Evolutionary conservation across 306 rosid genomes (phyloP).

Genomic region (Abrus precatorius): DNA sequence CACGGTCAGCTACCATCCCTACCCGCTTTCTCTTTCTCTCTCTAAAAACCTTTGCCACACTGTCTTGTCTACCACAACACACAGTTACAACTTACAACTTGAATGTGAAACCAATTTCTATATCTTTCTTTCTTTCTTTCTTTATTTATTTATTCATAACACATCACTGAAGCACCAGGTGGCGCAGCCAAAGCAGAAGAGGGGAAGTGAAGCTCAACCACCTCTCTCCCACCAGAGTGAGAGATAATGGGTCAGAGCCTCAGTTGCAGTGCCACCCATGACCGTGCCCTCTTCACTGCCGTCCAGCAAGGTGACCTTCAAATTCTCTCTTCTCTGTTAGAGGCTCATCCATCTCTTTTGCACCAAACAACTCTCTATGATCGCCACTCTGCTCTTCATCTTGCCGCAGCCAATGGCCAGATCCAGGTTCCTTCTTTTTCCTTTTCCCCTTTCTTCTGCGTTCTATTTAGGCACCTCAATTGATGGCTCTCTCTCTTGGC

Average conservation of each 20-base stretch:
- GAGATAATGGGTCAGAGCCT: conserved; percentile 75
- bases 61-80: conserved; percentile 8
- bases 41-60: background rate
- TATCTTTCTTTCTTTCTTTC: background rate
- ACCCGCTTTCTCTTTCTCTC: background rate
- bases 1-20: conserved; percentile 64
- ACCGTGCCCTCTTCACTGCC: conserved; percentile 76
- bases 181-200: conserved; percentile 37
- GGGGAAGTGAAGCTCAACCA: conserved; percentile 35
- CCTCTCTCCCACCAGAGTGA: conserved; percentile 25
- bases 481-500: background rate
- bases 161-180: conserved; percentile 41
- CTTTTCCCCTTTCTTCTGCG: background rate
- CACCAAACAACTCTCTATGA: conserved; percentile 69
- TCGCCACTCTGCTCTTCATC: conserved; percentile 83
- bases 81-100: conserved; percentile 35
- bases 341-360: conserved; percentile 60
- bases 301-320: conserved; percentile 70
- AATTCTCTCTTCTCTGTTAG: conserved; percentile 54
- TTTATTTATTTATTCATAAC: conserved; percentile 19
- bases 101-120: conserved; percentile 38
- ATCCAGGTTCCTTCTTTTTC: conserved; percentile 67
- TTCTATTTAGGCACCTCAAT: background rate
- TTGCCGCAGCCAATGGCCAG: conserved; percentile 90
- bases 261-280: conserved; percentile 71